Base-by-base conservation (phyloP, 176 grass and related monocot genomes). In the Secale cereale region DNA sequence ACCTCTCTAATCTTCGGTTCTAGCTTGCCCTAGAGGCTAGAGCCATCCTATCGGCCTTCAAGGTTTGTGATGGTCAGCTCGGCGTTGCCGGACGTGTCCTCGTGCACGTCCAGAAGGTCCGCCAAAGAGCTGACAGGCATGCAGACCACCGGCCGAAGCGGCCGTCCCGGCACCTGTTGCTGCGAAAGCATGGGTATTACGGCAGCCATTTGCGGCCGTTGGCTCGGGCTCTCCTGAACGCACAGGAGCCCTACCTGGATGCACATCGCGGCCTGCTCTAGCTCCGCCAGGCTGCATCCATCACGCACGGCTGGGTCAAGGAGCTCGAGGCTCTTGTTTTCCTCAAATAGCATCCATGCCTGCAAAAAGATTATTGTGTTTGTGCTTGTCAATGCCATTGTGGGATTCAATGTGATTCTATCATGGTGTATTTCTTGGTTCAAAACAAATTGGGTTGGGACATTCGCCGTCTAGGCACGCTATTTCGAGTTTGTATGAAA, bases 221-320 rank as follows among this genome's bases (percentile, higher is more conserved):
- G 48, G 70, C 23, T 37, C 0, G 87, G 61, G 78, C 87, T 35
- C 46, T 85, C 87, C 70, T 89, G 87, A 36, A 89, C 82, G 36
- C 87, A 89, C 5, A 89, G 70, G 10, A 89, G 61, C 16, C 70
- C 87, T 4, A 89, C 70, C 22, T 89, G 87, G 78, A 89, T 46
- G 48, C 77, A 89, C 11, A 48, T 77, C 16, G 29, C 16, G 13
- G 33, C 87, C 61, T 81, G 82, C 66, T 35, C 46, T 5, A 89
- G 62, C n/a, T 89, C 82, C 0, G 10, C 22, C 1, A 8, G 22
- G 35, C 69, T 50, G 28, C 82, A 85, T 2, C n/a, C 46, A 11
- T 64, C 17, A 3, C 48, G 61, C 1, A 89, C 26, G 16, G 82
- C 43, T 3, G 78, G 37, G 70, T 89, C 87, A 0, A 85, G 2